phyloP scores from a whole-genome alignment of 352 stramenopile genomes.

The Thalassiosira mediterranea region DNA sequence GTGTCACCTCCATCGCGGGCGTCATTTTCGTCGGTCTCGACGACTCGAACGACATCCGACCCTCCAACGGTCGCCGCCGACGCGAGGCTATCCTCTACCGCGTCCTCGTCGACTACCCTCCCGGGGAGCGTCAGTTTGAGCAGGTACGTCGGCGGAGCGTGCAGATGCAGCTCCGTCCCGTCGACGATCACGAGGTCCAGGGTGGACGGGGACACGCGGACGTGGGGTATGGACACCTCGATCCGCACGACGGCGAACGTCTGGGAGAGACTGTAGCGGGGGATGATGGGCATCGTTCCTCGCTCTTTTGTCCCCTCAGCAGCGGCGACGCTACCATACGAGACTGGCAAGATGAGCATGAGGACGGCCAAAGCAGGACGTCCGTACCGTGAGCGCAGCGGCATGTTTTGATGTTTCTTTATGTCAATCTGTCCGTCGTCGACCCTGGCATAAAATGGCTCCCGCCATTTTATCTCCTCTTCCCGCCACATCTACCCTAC shows the following conservation, averaged over 20 bases:
- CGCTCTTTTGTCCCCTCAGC: too few species aligned
- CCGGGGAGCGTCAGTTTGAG: constrained; percentile 93
- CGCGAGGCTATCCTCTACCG: constrained; percentile 30
- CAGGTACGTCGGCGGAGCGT: constrained; percentile 94
- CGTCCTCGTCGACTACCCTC: constrained; percentile 49
- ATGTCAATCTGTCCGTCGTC: neutral
- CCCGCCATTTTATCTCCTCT: too few species aligned
- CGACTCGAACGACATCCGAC: constrained; percentile 88
- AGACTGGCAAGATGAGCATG: too few species aligned
- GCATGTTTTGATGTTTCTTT: neutral
- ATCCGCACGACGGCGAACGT: constrained; percentile 70
- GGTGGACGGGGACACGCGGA: constrained; percentile 77
- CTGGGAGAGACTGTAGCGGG: constrained; percentile 81
- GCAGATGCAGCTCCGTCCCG: constrained; percentile 83
- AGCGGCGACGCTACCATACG: too few species aligned
- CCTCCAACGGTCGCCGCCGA: constrained; percentile 60
- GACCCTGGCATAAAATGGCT: too few species aligned
- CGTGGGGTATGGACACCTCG: constrained; percentile 79
- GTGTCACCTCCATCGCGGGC: constrained; percentile 5
- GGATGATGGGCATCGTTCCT: constrained; percentile 79
- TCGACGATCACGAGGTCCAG: constrained; percentile 83
- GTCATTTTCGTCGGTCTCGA: neutral
- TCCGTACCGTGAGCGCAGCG: too few species aligned
- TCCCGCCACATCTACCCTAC: too few species aligned
- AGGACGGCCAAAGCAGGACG: too few species aligned